Percentiles rank a stretch among this genome's conserved stretches.
These are phyloP conservation scores for Solanum sejunctum DNA, from an alignment of 257 asterid genomes.

Conservation along the genomic window DNA sequence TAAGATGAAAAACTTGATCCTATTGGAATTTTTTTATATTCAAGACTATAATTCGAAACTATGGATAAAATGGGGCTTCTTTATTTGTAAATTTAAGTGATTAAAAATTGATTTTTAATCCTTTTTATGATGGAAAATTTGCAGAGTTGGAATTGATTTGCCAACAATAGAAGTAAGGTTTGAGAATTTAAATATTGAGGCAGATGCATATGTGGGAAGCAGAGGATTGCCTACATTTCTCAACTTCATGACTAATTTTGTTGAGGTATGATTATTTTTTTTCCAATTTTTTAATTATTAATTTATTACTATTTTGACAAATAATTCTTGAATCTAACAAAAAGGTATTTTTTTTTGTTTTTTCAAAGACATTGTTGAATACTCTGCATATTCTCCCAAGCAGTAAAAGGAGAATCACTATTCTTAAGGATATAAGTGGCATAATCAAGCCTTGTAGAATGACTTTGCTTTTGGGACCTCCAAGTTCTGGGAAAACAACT, in stretches of 20 bases:
- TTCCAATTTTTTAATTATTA: no score
- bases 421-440: slow-evolving; percentile 50
- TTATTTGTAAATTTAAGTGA: neutral
- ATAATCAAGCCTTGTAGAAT: slow-evolving; percentile 52
- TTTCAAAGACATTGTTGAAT: slow-evolving; percentile 2
- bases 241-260: slow-evolving; percentile 30
- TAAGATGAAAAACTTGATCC: neutral
- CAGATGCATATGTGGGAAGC: slow-evolving; percentile 38
- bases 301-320: neutral
- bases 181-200: slow-evolving; percentile 48
- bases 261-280: slow-evolving; percentile 29
- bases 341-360: neutral
- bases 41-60: neutral
- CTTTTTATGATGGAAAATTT: neutral
- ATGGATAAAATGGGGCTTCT: neutral
- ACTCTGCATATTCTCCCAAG: slow-evolving; percentile 30
- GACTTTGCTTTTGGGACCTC: slow-evolving; percentile 73
- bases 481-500: slow-evolving; percentile 66
- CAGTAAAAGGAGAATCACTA: slow-evolving; percentile 31
- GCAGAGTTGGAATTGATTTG: slow-evolving; percentile 55
- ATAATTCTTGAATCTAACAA: neutral
- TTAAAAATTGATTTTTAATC: neutral
- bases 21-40: neutral
- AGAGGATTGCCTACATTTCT: slow-evolving; percentile 45
- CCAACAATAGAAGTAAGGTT: slow-evolving; percentile 67